Conservation (phyloP, 116 monocot genomes). For the Iris pallida region DNA sequence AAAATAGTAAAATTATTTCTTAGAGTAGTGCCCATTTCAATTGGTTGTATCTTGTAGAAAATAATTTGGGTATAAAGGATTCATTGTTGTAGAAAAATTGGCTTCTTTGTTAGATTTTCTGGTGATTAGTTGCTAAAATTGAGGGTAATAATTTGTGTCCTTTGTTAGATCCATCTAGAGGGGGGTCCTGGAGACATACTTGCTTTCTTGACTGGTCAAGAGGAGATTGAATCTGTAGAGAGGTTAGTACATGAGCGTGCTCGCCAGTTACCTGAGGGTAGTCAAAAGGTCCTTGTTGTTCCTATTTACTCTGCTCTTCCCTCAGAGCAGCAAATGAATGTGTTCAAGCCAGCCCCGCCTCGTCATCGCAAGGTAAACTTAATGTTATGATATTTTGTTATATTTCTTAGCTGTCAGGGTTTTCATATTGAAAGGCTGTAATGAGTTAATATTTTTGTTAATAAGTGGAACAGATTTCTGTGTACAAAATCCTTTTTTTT, state of each 20-base stretch:
- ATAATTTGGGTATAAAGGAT: no score
- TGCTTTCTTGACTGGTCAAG: constrained; percentile 96
- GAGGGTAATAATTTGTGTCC: no score
- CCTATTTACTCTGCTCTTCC: constrained; percentile 96
- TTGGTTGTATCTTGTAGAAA: neutral
- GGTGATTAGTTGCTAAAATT: no score
- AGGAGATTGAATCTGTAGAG: constrained; percentile 95
- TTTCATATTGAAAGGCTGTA: no score
- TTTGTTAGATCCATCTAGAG: constrained; percentile 67
- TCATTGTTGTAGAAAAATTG: no score
- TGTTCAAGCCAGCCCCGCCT: constrained; percentile 61
- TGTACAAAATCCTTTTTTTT: no score
- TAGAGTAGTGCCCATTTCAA: neutral
- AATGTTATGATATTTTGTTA: neutral
- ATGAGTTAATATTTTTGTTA: no score
- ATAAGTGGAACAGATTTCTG: no score
- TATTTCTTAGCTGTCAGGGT: no score
- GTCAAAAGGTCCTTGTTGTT: constrained; percentile 45
- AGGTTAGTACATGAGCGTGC: constrained; percentile 68
- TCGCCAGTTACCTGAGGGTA: constrained; percentile 55
- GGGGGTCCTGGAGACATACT: constrained; percentile 88
- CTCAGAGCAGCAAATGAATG: constrained; percentile 92
- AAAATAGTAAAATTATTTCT: neutral
- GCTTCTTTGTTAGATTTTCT: no score
- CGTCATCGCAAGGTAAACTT: constrained; percentile 75